phyloP scores from a whole-genome alignment of 805 yeast genomes.

The Lachancea sp. region DNA sequence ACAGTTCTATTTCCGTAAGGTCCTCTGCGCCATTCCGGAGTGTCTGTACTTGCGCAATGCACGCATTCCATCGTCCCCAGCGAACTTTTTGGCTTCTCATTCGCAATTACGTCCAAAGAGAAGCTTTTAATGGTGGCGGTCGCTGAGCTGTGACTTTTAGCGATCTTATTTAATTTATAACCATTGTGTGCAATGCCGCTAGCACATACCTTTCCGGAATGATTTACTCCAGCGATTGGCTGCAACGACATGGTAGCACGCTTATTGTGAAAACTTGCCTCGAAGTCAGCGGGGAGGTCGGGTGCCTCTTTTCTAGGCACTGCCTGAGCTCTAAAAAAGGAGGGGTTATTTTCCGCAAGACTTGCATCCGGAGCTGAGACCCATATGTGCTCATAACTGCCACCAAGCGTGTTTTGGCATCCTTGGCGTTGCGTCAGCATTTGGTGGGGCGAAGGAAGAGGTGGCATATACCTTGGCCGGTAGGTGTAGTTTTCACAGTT shows the following conservation, averaged over 20 bases:
- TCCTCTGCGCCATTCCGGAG: slow-evolving; percentile 94
- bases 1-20: slow-evolving; percentile 76
- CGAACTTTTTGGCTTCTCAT: not conserved
- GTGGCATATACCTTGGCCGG: not conserved
- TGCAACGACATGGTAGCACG: too few species aligned
- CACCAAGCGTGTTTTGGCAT: not conserved
- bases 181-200: too few species aligned
- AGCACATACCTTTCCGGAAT: too few species aligned
- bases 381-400: not conserved
- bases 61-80: slow-evolving; percentile 36
- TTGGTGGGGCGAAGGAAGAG: not conserved
- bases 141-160: not conserved
- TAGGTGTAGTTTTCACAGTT: slow-evolving; percentile 2
- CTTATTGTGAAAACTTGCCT: too few species aligned
- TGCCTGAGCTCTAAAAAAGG: too few species aligned
- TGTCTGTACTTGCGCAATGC: slow-evolving; percentile 68
- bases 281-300: too few species aligned
- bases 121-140: not conserved
- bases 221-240: too few species aligned
- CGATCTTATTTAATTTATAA: not conserved
- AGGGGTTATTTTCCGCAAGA: too few species aligned
- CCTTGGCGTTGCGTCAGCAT: not conserved
- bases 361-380: not conserved
- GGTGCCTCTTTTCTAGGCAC: too few species aligned
- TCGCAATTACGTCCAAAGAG: not conserved